Evolutionary conservation across 2,329 filamentous ascomycete genomes (phyloP).

Genomic region (Aureobasidium sp.): DNA sequence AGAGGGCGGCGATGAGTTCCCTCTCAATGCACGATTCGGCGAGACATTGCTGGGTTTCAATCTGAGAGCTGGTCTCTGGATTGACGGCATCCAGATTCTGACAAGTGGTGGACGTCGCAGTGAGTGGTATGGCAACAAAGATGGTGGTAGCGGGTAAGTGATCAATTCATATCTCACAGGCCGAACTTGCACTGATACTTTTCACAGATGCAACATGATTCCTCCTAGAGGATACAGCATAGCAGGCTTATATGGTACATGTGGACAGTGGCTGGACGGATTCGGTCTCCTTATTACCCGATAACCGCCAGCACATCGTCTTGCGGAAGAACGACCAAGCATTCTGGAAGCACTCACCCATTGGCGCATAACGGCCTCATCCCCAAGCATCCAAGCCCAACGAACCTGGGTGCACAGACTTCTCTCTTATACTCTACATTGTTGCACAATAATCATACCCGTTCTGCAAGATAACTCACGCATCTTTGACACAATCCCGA

Average conservation of each 20-base stretch:
- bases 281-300: conserved; percentile 74
- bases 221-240: conserved; percentile 84
- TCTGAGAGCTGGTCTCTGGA: conserved; percentile 70
- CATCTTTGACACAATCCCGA: no score
- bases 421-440: no score
- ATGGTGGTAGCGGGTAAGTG: conserved; percentile 75
- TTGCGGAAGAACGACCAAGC: background rate
- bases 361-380: background rate
- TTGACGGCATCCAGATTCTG: conserved; percentile 83
- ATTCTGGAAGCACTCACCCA: background rate
- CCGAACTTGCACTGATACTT: background rate
- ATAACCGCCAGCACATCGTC: conserved; percentile 34
- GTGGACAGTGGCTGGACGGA: conserved; percentile 73
- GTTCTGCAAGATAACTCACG: no score
- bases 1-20: conserved; percentile 63
- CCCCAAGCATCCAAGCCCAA: no score
- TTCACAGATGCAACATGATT: conserved; percentile 69
- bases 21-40: conserved; percentile 74
- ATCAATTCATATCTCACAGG: conserved; percentile 6
- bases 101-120: conserved; percentile 86
- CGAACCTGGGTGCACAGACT: no score
- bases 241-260: conserved; percentile 79
- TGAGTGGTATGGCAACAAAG: conserved; percentile 71
- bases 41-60: conserved; percentile 85
- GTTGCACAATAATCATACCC: no score